Base-by-base conservation (phyloP, 345 rosid species). In the Populus deltoides region DNA sequence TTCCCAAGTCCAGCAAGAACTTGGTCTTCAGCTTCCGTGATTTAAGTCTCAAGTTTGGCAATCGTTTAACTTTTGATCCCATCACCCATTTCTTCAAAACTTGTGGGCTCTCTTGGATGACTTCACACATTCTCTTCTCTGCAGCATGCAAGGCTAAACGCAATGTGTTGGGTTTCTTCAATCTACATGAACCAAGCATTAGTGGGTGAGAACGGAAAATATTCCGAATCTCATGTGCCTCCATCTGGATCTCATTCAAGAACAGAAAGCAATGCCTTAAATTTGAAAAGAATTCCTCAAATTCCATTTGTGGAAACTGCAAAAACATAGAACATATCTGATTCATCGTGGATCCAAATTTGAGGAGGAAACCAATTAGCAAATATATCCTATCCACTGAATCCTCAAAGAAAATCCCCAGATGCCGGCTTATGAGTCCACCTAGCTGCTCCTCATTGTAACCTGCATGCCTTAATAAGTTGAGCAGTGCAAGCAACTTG, bases 1-100 rank as follows among this genome's bases (percentile, higher is more conserved):
- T 85, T 43, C 95, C 97, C 81, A 90, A 73, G 65, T 82, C 86
- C 79, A 83, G 61, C 81, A 89, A 78, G 86, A 93, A 94, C 79
- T 87, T 72, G 12, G 70, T 82, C 90, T 90, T 94, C 84, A 84
- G 77, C 62, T 75, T 66, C 20, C 63, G 71, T 35, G 88, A 87
- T 55, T 65, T 76, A 39, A 18, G 31, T 39, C 74, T 80, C 1
- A 71, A 20, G 17, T 66, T 33, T 41, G 91, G 90, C 70, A 92
- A 31, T 7, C 76, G 90, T 81, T 77, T 47, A 20, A 88, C 63
- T 81, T 68, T 80, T 65, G 71, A 51, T 71, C 93, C 88, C 53
- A 81, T 13, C 62, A 76, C 87, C 90, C 84, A 76, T 51, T 88
- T 86, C 88, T 89, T 82, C 85, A 89, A 59, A 84, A 81, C 85